Conservation (phyloP, 768 basidiomycete genomes). For the Lepiota subincarnata region DNA sequence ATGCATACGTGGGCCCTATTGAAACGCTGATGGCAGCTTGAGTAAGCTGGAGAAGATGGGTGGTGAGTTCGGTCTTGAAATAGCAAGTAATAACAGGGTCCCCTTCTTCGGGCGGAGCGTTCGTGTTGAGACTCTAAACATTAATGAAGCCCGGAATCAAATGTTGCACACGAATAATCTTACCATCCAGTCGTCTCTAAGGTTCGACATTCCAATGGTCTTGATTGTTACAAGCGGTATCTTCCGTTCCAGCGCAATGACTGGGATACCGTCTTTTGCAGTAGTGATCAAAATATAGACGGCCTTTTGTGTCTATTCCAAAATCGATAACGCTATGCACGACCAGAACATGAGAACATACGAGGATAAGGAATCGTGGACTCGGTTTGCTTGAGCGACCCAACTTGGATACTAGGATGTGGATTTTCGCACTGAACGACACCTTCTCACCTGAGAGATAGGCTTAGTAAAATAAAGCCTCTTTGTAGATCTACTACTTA, state of each 20-base stretch:
- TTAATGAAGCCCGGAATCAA: not conserved
- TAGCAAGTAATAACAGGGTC: constrained; percentile 88
- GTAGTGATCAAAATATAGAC: constrained; percentile 69
- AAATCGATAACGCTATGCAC: constrained; percentile 1
- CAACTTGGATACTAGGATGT: constrained; percentile 81
- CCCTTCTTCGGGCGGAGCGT: constrained; percentile 76
- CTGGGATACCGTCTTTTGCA: constrained; percentile 55
- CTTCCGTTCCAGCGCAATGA: constrained; percentile 75
- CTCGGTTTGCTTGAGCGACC: constrained; percentile 86
- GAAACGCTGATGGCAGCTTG: constrained; percentile 69
- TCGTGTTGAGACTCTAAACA: constrained; percentile 69
- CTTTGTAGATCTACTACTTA: constrained; percentile 30
- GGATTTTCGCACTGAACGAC: constrained; percentile 77
- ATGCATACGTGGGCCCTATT: constrained; percentile 72
- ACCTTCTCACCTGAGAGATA: constrained; percentile 63
- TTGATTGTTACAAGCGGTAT: constrained; percentile 86
- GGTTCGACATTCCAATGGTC: constrained; percentile 78
- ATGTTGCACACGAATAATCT: constrained; percentile 16
- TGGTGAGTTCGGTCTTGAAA: constrained; percentile 94
- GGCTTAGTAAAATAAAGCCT: not conserved
- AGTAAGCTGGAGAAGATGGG: constrained; percentile 78
- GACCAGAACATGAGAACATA: constrained; percentile 35
- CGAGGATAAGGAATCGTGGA: constrained; percentile 87
- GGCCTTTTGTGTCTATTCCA: constrained; percentile 73
- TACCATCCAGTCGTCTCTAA: constrained; percentile 96